Evolutionary conservation across 2,329 filamentous ascomycete species (phyloP).

Genomic region (Canariomyces notabilis): DNA sequence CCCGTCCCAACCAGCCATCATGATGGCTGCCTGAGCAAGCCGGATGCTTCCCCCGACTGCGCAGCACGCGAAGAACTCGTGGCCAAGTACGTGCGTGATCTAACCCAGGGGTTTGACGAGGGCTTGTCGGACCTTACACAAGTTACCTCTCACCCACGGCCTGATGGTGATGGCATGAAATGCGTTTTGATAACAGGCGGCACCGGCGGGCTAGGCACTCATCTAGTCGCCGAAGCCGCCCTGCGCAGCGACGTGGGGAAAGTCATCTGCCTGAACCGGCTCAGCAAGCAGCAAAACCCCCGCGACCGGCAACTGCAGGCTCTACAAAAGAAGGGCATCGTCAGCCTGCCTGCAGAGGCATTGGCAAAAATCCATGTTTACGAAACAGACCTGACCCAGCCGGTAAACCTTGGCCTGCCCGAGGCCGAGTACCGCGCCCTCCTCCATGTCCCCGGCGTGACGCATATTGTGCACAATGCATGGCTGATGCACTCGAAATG

Average conservation of each 20-base stretch:
- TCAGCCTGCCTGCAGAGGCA: neutral
- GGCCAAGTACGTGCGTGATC: too few relatives aligned
- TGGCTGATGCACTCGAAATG: conserved; percentile 45
- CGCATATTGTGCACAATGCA: conserved; percentile 48
- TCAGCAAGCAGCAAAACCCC: conserved; percentile 19
- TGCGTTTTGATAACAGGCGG: conserved; percentile 36
- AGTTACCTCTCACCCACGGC: too few relatives aligned
- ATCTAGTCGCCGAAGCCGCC: conserved; percentile 32
- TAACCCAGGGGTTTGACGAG: too few relatives aligned
- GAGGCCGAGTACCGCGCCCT: conserved; percentile 35
- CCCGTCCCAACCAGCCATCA: too few relatives aligned
- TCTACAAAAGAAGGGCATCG: conserved; percentile 11
- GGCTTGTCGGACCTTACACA: too few relatives aligned
- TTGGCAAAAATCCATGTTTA: conserved; percentile 36
- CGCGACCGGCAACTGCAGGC: conserved; percentile 32
- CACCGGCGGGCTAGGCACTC: conserved; percentile 35
- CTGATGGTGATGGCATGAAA: too few relatives aligned
- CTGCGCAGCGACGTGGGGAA: conserved; percentile 22
- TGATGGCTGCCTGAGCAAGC: too few relatives aligned
- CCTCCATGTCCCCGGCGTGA: conserved; percentile 33
- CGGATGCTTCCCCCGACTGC: too few relatives aligned
- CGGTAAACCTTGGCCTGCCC: conserved; percentile 40
- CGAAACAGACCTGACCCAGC: conserved; percentile 37
- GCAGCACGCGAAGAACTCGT: too few relatives aligned
- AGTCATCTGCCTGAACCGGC: conserved; percentile 44